These are phyloP conservation scores for Ustilago hordei DNA, from an alignment of 1,284 basidiomycete species.

Conservation along the genomic window DNA sequence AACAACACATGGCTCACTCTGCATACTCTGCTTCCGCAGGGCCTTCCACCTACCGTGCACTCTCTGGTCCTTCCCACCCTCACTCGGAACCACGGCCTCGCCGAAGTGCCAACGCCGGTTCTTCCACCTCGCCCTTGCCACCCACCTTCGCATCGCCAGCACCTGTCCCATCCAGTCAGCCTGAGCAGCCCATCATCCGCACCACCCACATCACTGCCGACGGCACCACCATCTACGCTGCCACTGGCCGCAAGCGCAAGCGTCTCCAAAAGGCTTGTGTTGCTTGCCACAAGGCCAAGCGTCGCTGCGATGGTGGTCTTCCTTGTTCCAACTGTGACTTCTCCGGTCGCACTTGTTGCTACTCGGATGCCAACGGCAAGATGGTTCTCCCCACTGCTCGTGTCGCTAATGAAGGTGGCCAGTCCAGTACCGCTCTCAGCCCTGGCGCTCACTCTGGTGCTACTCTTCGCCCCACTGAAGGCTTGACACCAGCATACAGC, in stretches of 20 bases:
- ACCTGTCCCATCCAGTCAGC: constrained; percentile 3
- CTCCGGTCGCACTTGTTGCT: constrained; percentile 69
- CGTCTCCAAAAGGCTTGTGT: constrained; percentile 64
- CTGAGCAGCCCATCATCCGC: constrained; percentile 42
- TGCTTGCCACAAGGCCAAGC: constrained; percentile 71
- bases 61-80: constrained; percentile 25
- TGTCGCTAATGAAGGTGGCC: constrained; percentile 33
- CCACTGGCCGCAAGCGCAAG: constrained; percentile 63
- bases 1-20: constrained; percentile 39
- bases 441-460: constrained; percentile 11
- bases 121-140: constrained; percentile 29
- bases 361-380: constrained; percentile 62
- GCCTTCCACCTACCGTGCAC: constrained; percentile 49
- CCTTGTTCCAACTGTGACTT: constrained; percentile 73
- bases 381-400: constrained; percentile 55
- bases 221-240: constrained; percentile 54
- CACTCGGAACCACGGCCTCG: constrained; percentile 32
- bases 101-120: constrained; percentile 13
- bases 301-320: constrained; percentile 72
- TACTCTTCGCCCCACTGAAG: constrained; percentile 35
- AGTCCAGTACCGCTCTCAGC: constrained; percentile 1
- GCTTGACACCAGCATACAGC: constrained; percentile 27
- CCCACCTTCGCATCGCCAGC: constrained; percentile 28
- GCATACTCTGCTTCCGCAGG: constrained; percentile 42
- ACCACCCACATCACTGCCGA: constrained; percentile 49